Conservation (phyloP, 2,329 filamentous ascomycete genomes). For the Colletotrichum graminicola region DNA sequence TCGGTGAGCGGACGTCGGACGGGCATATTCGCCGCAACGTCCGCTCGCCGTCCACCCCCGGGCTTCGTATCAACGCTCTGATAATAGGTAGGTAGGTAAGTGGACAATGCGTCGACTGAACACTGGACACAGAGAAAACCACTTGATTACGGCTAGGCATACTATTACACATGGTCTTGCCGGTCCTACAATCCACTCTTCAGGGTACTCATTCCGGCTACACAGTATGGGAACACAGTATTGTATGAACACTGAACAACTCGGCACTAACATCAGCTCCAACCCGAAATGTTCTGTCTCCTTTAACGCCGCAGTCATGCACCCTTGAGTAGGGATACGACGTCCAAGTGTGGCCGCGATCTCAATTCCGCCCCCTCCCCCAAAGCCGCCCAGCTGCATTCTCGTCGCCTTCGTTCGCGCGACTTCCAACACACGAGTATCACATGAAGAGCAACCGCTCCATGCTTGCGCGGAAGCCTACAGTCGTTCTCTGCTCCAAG, state of each 20-base stretch:
- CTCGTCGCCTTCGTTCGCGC: conserved; percentile 5
- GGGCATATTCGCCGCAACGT: conserved; percentile 23
- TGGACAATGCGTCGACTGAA: conserved; percentile 1
- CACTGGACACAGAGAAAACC: not conserved
- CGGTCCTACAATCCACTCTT: no score
- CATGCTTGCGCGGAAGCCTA: not conserved
- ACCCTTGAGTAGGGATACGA: conserved; percentile 2
- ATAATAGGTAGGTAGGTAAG: conserved; percentile 15
- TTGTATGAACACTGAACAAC: not conserved
- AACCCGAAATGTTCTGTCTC: no score
- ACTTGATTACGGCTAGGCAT: no score
- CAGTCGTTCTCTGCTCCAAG: not conserved
- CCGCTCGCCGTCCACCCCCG: not conserved
- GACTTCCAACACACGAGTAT: conserved; percentile 20
- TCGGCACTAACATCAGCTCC: conserved; percentile 4
- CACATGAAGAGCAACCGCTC: conserved; percentile 20
- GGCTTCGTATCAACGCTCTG: conserved; percentile 8
- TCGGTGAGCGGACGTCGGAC: conserved; percentile 26
- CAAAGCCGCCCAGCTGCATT: conserved; percentile 11
- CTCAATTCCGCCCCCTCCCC: conserved; percentile 34
- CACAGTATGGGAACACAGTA: no score
- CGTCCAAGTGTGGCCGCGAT: not conserved
- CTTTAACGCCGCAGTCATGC: not conserved
- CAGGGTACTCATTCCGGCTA: no score
- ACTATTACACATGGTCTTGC: no score